A percentile compares a stretch with the other conserved stretches of the same genome.
Evolutionary conservation across 495 filamentous ascomycete genomes (phyloP).

Genomic region (Podospora didyma): DNA sequence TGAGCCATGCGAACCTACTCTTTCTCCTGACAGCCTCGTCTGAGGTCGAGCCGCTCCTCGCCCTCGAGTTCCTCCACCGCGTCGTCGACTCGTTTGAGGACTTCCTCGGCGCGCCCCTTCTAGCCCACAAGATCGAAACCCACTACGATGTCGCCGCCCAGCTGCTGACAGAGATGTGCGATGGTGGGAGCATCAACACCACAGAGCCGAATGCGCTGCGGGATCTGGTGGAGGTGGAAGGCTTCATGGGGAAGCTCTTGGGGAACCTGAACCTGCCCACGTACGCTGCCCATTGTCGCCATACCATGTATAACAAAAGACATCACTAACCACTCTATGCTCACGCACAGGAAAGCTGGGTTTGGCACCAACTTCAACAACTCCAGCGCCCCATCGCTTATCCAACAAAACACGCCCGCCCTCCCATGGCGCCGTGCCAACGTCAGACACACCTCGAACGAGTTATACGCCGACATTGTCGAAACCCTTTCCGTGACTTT

Average conservation of each 20-base stretch:
- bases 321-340: neutral
- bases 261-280: slow-evolving; percentile 78
- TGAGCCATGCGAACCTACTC: slow-evolving; percentile 79
- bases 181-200: slow-evolving; percentile 83
- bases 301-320: neutral
- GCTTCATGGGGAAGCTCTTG: slow-evolving; percentile 85
- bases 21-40: slow-evolving; percentile 78
- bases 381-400: slow-evolving; percentile 26
- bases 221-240: slow-evolving; percentile 86
- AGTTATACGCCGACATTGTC: slow-evolving; percentile 94
- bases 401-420: slow-evolving; percentile 41
- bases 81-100: slow-evolving; percentile 91
- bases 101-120: slow-evolving; percentile 84
- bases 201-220: slow-evolving; percentile 91
- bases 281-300: slow-evolving; percentile 36
- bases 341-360: slow-evolving; percentile 10
- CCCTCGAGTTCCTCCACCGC: slow-evolving; percentile 91
- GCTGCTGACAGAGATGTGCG: slow-evolving; percentile 91
- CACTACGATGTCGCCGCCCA: slow-evolving; percentile 95
- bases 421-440: slow-evolving; percentile 85
- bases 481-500: slow-evolving; percentile 84
- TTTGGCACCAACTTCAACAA: slow-evolving; percentile 18
- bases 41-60: slow-evolving; percentile 90
- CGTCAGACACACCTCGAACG: slow-evolving; percentile 93
- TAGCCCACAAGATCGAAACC: slow-evolving; percentile 78